Percentiles rank a stretch among this genome's conserved stretches.
phyloP scores from a whole-genome alignment of 768 basidiomycete genomes.

The Arthromyces matolae region DNA sequence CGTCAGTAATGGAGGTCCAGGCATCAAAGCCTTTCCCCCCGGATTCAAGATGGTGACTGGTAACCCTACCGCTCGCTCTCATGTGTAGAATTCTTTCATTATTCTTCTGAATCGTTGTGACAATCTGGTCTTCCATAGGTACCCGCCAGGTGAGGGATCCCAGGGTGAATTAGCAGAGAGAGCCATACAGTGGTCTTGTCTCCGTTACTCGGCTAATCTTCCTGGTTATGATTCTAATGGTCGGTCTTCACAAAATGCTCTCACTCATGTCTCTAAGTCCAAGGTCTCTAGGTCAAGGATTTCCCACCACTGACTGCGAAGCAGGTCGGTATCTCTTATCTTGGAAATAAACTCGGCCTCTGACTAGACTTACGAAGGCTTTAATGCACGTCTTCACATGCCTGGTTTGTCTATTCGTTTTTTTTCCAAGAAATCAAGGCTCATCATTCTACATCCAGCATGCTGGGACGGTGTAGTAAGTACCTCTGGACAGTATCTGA shows the following conservation, averaged over 20 bases:
- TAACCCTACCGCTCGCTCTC: conserved; percentile 31
- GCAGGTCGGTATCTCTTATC: conserved; percentile 16
- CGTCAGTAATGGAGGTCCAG: conserved; percentile 33
- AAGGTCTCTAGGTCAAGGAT: conserved; percentile 27
- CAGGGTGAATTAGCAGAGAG: conserved; percentile 38
- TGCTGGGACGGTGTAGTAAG: conserved; percentile 39
- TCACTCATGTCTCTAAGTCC: neutral
- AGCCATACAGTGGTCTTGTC: conserved; percentile 37
- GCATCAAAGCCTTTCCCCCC: conserved; percentile 40
- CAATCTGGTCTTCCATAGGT: conserved; percentile 17
- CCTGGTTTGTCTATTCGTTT: conserved; percentile 18
- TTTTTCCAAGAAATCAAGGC: neutral
- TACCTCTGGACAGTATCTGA: neutral
- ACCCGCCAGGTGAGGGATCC: conserved; percentile 28
- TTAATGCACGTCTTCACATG: conserved; percentile 38
- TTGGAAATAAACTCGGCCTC: too few relatives aligned
- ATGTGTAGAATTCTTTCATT: conserved; percentile 28
- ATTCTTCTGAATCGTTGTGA: neutral
- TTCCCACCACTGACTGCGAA: conserved; percentile 41
- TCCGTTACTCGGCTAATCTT: conserved; percentile 31
- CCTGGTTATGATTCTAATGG: conserved; percentile 26
- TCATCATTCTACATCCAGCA: conserved; percentile 15
- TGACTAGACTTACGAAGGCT: conserved; percentile 21
- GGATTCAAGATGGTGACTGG: conserved; percentile 43
- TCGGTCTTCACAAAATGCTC: neutral